phyloP scores from a whole-genome alignment of 345 rosid genomes.

The Jatropha curcas region DNA sequence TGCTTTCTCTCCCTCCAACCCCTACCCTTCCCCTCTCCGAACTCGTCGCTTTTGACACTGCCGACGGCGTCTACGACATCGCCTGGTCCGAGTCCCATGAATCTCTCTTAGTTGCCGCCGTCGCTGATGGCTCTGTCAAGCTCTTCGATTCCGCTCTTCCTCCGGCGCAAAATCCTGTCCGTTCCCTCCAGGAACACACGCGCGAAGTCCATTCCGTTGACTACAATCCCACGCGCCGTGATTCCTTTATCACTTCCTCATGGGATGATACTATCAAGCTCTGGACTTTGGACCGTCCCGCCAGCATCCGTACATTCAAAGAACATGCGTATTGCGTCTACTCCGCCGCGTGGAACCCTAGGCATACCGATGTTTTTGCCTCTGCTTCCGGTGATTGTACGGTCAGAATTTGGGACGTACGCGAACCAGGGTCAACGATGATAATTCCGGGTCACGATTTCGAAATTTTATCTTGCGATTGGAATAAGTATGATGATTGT shows the following conservation, averaged over 20 bases:
- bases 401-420: slow-evolving; percentile 77
- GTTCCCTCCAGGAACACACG: slow-evolving; percentile 82
- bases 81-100: slow-evolving; percentile 98
- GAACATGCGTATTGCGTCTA: slow-evolving; percentile 92
- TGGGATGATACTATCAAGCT: slow-evolving; percentile 94
- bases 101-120: slow-evolving; percentile 73
- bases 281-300: slow-evolving; percentile 89
- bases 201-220: slow-evolving; percentile 89
- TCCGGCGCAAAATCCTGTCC: slow-evolving; percentile 67
- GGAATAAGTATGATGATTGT: slow-evolving; percentile 96
- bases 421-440: slow-evolving; percentile 91
- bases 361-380: slow-evolving; percentile 87
- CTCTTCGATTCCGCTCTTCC: slow-evolving; percentile 77
- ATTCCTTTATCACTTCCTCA: slow-evolving; percentile 80
- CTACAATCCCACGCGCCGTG: slow-evolving; percentile 90
- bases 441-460: slow-evolving; percentile 84
- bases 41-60: slow-evolving; percentile 64
- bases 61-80: slow-evolving; percentile 85
- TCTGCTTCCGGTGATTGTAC: slow-evolving; percentile 94
- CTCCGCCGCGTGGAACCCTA: slow-evolving; percentile 80
- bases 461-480: slow-evolving; percentile 77
- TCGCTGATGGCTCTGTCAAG: slow-evolving; percentile 87
- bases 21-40: slow-evolving; percentile 52
- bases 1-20: slow-evolving; percentile 69
- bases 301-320: slow-evolving; percentile 76